Evolutionary conservation across 768 basidiomycete species (phyloP).

Genomic region (Rhodotorula toruloides): DNA sequence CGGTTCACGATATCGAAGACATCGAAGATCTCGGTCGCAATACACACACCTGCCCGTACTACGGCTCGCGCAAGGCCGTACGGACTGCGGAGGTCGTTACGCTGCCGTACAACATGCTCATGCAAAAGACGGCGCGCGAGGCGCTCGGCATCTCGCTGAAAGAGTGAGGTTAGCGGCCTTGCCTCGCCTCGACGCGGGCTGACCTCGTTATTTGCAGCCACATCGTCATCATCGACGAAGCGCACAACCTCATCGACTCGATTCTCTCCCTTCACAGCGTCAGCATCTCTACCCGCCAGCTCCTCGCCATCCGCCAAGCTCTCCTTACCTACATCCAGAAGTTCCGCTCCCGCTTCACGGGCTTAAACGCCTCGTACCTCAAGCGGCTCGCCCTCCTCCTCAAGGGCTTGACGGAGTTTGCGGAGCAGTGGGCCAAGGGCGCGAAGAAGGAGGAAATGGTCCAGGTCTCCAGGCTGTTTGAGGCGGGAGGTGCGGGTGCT

Average conservation of each 20-base stretch:
- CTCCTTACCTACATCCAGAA: slow-evolving; percentile 68
- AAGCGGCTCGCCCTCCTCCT: slow-evolving; percentile 71
- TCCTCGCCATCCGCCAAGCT: slow-evolving; percentile 65
- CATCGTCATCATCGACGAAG: slow-evolving; percentile 88
- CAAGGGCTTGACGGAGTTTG: slow-evolving; percentile 44
- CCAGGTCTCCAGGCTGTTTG: slow-evolving; percentile 62
- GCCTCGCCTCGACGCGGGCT: slow-evolving; percentile 58
- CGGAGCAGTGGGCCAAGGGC: slow-evolving; percentile 28
- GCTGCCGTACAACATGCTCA: slow-evolving; percentile 84
- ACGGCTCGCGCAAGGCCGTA: slow-evolving; percentile 79
- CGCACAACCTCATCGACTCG: slow-evolving; percentile 64
- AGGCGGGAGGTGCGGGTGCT: slow-evolving; percentile 63
- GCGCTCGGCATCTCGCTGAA: slow-evolving; percentile 63
- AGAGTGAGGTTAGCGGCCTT: neutral
- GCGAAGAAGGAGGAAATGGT: slow-evolving; percentile 57
- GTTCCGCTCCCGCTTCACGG: slow-evolving; percentile 70
- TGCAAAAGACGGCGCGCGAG: slow-evolving; percentile 75
- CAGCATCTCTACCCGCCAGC: slow-evolving; percentile 56
- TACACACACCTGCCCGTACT: slow-evolving; percentile 79
- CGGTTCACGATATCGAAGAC: slow-evolving; percentile 91
- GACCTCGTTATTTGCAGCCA: slow-evolving; percentile 54
- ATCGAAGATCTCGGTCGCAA: slow-evolving; percentile 67
- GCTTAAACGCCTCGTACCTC: slow-evolving; percentile 68
- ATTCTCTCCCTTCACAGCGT: slow-evolving; percentile 78
- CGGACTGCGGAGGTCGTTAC: slow-evolving; percentile 81